phyloP scores from a whole-genome alignment of 805 yeast species.

The Candida peoriensis region DNA sequence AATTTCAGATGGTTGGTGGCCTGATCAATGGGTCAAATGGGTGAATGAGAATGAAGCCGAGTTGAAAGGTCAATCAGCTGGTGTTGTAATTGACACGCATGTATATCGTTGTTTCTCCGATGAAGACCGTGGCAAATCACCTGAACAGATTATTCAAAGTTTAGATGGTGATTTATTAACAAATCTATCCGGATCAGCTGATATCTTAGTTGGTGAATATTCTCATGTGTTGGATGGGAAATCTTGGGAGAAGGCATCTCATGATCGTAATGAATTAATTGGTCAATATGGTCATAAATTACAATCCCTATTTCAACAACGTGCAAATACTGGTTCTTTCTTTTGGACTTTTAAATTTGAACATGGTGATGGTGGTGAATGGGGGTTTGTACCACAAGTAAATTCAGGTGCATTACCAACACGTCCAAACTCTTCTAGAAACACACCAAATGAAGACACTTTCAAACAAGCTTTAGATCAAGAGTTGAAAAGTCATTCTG shows the following conservation, averaged over 20 bases:
- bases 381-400: slow-evolving; percentile 84
- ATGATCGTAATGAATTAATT: slow-evolving; percentile 52
- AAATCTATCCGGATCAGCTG: slow-evolving; percentile 48
- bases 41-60: slow-evolving; percentile 38
- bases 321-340: slow-evolving; percentile 67
- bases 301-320: slow-evolving; percentile 37
- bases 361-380: slow-evolving; percentile 91
- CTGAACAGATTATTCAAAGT: slow-evolving; percentile 57
- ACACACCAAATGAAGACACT: slow-evolving; percentile 35
- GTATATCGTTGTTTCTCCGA: slow-evolving; percentile 83
- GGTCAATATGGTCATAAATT: slow-evolving; percentile 58
- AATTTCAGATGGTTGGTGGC: slow-evolving; percentile 94
- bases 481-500: slow-evolving; percentile 42
- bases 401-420: slow-evolving; percentile 52
- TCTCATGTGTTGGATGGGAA: slow-evolving; percentile 79
- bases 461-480: slow-evolving; percentile 35
- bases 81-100: slow-evolving; percentile 79
- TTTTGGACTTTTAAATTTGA: slow-evolving; percentile 92
- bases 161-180: slow-evolving; percentile 46
- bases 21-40: slow-evolving; percentile 72
- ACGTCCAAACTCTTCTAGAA: slow-evolving; percentile 21
- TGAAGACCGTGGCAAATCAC: slow-evolving; percentile 59
- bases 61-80: slow-evolving; percentile 35
- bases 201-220: slow-evolving; percentile 82
- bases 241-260: slow-evolving; percentile 56